These are phyloP conservation scores for Dendrothele bispora DNA, from an alignment of 768 basidiomycete species.

Conservation along the genomic window DNA sequence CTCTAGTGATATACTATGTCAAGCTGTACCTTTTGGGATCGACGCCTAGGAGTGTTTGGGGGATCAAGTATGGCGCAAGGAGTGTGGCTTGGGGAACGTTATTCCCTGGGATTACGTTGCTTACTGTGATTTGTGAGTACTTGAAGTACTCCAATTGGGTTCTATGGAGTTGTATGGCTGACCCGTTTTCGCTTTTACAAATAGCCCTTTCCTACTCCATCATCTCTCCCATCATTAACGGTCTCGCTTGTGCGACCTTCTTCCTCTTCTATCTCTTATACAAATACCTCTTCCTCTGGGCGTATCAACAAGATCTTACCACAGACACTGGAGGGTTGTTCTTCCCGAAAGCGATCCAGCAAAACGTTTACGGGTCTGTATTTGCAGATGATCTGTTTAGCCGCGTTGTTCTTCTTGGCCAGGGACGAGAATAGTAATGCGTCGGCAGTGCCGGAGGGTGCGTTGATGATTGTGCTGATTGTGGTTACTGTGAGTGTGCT, in stretches of 20 bases:
- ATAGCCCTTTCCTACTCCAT: slow-evolving; percentile 78
- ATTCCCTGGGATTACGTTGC: slow-evolving; percentile 72
- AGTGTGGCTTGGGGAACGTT: slow-evolving; percentile 74
- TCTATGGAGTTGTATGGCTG: too few relatives aligned
- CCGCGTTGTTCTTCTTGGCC: slow-evolving; percentile 89
- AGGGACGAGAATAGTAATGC: slow-evolving; percentile 49
- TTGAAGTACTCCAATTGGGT: too few relatives aligned
- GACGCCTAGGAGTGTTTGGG: slow-evolving; percentile 83
- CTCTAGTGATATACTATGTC: slow-evolving; percentile 84
- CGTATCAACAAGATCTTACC: slow-evolving; percentile 50
- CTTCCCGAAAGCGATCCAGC: slow-evolving; percentile 93
- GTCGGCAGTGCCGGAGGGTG: slow-evolving; percentile 71
- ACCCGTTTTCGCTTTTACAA: background rate
- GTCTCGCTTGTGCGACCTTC: slow-evolving; percentile 81
- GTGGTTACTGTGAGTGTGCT: slow-evolving; percentile 64
- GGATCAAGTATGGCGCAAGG: slow-evolving; percentile 74
- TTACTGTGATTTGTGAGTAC: slow-evolving; percentile 82
- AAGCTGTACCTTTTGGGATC: slow-evolving; percentile 86
- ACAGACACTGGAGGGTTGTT: slow-evolving; percentile 90
- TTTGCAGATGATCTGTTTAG: slow-evolving; percentile 82
- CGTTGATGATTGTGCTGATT: slow-evolving; percentile 84
- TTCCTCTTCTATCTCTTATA: slow-evolving; percentile 80
- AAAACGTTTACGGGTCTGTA: slow-evolving; percentile 94
- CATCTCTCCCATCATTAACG: slow-evolving; percentile 93
- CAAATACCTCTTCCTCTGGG: slow-evolving; percentile 84